Evolutionary conservation across 805 yeast species (phyloP), one percentile per base, ranked within the genome.

Genomic region (Schwanniomyces polymorphus): DNA sequence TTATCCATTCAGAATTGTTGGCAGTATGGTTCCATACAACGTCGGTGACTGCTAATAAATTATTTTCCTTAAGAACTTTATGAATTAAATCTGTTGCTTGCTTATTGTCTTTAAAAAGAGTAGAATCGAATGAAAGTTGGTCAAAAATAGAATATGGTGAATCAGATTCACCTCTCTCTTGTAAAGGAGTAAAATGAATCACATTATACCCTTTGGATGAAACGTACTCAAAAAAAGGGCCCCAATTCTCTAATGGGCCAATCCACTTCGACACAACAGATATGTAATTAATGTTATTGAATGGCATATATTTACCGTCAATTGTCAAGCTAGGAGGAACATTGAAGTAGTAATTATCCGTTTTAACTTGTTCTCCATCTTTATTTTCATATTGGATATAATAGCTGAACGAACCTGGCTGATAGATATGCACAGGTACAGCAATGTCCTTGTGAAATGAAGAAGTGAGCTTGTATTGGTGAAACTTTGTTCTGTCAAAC

Each of bases 11-110:
- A 0, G 98, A 90, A 66, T 92, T 89, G 61, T 88, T 78, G 2
- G 98, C 97, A 0, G 98, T 92, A 61, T 92, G 99, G 63, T 92
- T 92, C 76, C 91, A 84, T 1, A 92, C 98, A 27, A 94, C 85
- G 65, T 92, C 99, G 1, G 97, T 89, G 70, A 92, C 72, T 0
- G 97, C 78, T 37, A 92, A 72, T 49, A 92, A 76, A 5, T 80
- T 80, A 55, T 85, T 75, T 23, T 84, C 69, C 17, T 69, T 55
- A 54, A 82, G 82, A 58, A 86, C 67, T 7, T 62, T 56, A 1
- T 64, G 44, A 4, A 87, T 79, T 61, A 88, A 72, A 4, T 60
- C 43, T 16, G 61, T 59, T 2, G 91, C 88, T 38, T 86, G 84
- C 0, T 70, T 66, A 23, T 74, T 74, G 43, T 74, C 62, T 27